Conservation (phyloP, 768 basidiomycete species). For the Macrocybe gigantea region DNA sequence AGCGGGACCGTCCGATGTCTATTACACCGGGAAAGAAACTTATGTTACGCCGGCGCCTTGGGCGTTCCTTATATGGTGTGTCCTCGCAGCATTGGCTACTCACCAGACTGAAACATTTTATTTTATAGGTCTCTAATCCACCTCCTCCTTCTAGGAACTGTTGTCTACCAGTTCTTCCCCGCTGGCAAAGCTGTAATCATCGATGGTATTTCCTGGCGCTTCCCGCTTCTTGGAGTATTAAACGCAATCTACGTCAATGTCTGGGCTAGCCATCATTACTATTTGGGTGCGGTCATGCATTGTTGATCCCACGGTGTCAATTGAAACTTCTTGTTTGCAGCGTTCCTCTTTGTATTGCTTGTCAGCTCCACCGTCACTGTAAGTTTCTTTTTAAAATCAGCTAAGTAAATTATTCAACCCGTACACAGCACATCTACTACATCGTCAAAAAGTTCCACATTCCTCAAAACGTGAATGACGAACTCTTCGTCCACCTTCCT, state of each 20-base stretch:
- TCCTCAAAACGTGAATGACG: slow-evolving; percentile 61
- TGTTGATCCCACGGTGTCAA: background rate
- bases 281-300: slow-evolving; percentile 37
- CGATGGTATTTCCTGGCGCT: slow-evolving; percentile 87
- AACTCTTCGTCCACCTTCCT: slow-evolving; percentile 90
- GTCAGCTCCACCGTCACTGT: slow-evolving; percentile 68
- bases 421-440: slow-evolving; percentile 80
- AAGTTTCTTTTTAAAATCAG: slow-evolving; percentile 7
- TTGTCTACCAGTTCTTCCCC: slow-evolving; percentile 87
- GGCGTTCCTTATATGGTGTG: slow-evolving; percentile 87
- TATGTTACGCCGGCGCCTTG: slow-evolving; percentile 94
- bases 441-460: slow-evolving; percentile 83
- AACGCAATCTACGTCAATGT: slow-evolving; percentile 88
- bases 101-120: slow-evolving; percentile 8
- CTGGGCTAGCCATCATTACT: slow-evolving; percentile 75
- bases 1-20: slow-evolving; percentile 66
- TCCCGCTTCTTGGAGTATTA: slow-evolving; percentile 81
- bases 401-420: no score
- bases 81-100: background rate
- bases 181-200: slow-evolving; percentile 72
- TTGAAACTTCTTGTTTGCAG: slow-evolving; percentile 26
- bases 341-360: slow-evolving; percentile 85
- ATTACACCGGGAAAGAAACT: slow-evolving; percentile 74
- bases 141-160: slow-evolving; percentile 81
- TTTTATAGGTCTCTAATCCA: slow-evolving; percentile 76